Evolutionary conservation across 441 rosid genomes (phyloP), one percentile per base, ranked within the genome.

Genomic region (Adansonia madagascariensis): DNA sequence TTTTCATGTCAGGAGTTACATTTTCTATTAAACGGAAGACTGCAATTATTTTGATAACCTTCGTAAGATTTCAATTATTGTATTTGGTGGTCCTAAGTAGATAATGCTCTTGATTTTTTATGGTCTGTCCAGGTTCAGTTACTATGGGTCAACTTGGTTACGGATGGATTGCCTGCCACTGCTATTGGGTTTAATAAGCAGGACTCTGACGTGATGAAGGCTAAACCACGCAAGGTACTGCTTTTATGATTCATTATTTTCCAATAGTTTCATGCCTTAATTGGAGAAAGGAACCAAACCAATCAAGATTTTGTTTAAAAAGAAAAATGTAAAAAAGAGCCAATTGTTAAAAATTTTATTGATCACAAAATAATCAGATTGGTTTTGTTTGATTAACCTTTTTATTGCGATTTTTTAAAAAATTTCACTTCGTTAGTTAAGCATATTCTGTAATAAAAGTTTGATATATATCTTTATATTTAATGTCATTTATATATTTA

Each of bases 111-210:
- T 78, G 49, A 39, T 47, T 41, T 77, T 8, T 66, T 14, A 56
- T 9, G 0, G 0, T n/a, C 31, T 75, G 65, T 85, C 68, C 86
- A 96, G 98, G 99, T 96, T 86, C 99, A 96, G 84, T 91, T 96
- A 80, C 86, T 96, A 60, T 96, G 99, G 99, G 99, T 96, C 81
- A 96, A 96, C 86, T 86, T 96, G 88, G 99, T 96, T 46, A 96
- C 98, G 17, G 99, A 96, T 89, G 99, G 99, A 70, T 85, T 96
- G 88, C 99, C 99, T 82, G 99, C 99, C 84, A 94, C 98, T 80
- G 99, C 99, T 81, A 96, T 96, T 87, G 98, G 98, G 74, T 94
- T 96, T 77, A 96, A 96, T 80, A 94, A 93, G 89, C 99, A 92
- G 87, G 99, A 96, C 79, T 89, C 93, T 41, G 98, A 96, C 80